phyloP scores from a whole-genome alignment of 2,329 filamentous ascomycete species.

The Clonostachys chloroleuca region DNA sequence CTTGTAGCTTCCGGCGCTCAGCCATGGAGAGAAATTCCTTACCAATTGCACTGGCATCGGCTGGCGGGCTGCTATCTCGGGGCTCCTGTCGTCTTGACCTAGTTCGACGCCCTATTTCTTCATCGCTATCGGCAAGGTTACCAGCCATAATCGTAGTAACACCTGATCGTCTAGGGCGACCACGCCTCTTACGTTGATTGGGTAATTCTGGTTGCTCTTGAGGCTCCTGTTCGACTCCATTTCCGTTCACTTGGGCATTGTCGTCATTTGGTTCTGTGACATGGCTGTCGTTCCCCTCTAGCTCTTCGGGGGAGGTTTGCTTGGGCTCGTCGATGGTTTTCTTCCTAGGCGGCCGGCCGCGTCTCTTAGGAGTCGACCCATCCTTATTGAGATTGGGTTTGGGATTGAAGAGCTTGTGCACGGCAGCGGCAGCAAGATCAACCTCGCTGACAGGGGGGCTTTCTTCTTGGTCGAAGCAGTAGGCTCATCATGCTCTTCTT shows the following conservation, averaged over 20 bases:
- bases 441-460: neutral
- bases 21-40: constrained; percentile 47
- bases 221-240: too few relatives aligned
- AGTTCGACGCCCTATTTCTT: too few relatives aligned
- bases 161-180: constrained; percentile 17
- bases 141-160: constrained; percentile 14
- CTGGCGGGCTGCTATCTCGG: too few relatives aligned
- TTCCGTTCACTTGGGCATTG: too few relatives aligned
- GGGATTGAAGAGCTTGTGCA: constrained; percentile 12
- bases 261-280: too few relatives aligned
- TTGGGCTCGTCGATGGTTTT: too few relatives aligned
- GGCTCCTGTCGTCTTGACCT: too few relatives aligned
- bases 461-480: neutral
- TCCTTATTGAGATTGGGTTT: neutral
- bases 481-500: constrained; percentile 1
- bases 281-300: too few relatives aligned
- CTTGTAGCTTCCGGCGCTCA: constrained; percentile 49
- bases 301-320: too few relatives aligned
- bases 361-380: neutral
- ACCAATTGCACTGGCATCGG: too few relatives aligned
- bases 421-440: constrained; percentile 31
- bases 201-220: too few relatives aligned
- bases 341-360: constrained; percentile 2
- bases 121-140: too few relatives aligned
- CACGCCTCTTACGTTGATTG: constrained; percentile 7